A percentile compares a stretch with the other conserved stretches of the same genome.
phyloP scores from a whole-genome alignment of 2,329 filamentous ascomycete genomes.

The Claviceps capensis region DNA sequence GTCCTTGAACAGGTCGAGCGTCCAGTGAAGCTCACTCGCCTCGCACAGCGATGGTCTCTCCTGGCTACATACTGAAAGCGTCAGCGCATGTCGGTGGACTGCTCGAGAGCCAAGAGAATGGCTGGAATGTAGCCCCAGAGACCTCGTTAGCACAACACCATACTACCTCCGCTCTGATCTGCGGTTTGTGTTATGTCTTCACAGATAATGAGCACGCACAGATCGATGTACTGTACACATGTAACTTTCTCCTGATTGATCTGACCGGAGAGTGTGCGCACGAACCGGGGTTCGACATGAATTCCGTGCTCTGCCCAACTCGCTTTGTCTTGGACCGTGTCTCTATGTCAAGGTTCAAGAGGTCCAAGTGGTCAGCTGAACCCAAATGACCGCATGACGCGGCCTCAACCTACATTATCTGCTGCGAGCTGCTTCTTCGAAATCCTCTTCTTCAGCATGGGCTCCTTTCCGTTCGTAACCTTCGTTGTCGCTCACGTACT shows the following conservation, averaged over 20 bases:
- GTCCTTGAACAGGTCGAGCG: neutral
- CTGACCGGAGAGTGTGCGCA: neutral
- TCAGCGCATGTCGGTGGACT: neutral
- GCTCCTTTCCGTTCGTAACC: neutral
- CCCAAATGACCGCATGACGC: neutral
- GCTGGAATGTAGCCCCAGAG: neutral
- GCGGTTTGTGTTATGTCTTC: neutral
- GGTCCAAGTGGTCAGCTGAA: slow-evolving; percentile 3
- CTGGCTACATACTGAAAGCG: neutral
- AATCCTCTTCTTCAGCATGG: neutral
- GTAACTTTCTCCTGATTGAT: no score
- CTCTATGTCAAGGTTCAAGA: neutral
- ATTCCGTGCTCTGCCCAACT: neutral
- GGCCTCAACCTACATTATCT: neutral
- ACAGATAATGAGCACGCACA: neutral
- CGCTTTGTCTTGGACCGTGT: slow-evolving; percentile 3
- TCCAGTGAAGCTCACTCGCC: neutral
- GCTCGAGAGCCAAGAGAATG: neutral
- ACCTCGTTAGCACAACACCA: neutral
- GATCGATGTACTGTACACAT: no score
- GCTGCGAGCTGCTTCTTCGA: neutral
- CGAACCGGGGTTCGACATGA: slow-evolving; percentile 1
- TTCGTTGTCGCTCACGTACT: neutral
- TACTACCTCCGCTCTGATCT: neutral
- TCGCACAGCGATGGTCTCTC: neutral